Conservation (phyloP, 345 rosid species). For the Odontarrhena argentea region DNA sequence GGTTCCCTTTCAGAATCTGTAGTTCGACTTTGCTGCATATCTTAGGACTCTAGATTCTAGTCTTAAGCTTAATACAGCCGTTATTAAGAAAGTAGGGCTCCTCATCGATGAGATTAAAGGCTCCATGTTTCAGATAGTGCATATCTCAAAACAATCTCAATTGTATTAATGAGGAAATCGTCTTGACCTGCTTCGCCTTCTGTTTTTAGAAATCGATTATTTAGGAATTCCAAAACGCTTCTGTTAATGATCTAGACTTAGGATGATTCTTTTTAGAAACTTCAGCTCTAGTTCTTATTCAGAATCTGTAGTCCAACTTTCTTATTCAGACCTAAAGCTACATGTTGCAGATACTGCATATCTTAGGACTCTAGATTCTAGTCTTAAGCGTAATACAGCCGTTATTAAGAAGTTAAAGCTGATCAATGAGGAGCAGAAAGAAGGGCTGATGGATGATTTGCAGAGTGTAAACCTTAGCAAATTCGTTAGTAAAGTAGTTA, state of each 20-base stretch:
- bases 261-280: neutral
- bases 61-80: conserved; percentile 89
- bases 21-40: conserved; percentile 49
- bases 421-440: conserved; percentile 90
- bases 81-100: conserved; percentile 87
- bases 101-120: conserved; percentile 66
- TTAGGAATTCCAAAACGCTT: neutral
- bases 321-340: conserved; percentile 36
- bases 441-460: conserved; percentile 88
- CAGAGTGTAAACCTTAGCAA: conserved; percentile 82
- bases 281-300: neutral
- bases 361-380: conserved; percentile 90
- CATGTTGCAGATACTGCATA: conserved; percentile 68
- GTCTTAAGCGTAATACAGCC: conserved; percentile 91
- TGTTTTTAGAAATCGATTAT: too few relatives aligned
- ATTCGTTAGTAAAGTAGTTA: conserved; percentile 94
- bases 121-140: too few relatives aligned
- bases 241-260: neutral
- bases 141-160: too few relatives aligned
- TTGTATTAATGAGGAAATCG: too few relatives aligned
- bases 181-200: too few relatives aligned
- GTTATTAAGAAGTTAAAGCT: conserved; percentile 89
- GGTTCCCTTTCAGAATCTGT: conserved; percentile 4
- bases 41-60: conserved; percentile 94
- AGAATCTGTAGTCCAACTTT: conserved; percentile 25